Conservation (phyloP, 495 filamentous ascomycete genomes). For the Trichoderma gamsii region DNA sequence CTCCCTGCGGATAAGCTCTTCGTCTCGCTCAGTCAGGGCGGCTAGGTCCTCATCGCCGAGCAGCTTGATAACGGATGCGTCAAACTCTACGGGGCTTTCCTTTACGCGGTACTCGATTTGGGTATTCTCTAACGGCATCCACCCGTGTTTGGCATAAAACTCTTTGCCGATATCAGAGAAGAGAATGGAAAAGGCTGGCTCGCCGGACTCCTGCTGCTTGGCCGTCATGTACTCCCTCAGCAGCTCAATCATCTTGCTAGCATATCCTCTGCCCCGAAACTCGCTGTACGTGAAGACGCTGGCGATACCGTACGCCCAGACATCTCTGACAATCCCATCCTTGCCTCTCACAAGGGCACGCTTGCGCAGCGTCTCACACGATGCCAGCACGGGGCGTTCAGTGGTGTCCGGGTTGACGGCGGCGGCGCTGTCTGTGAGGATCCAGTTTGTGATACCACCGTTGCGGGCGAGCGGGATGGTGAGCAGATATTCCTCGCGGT, state of each 20-base stretch:
- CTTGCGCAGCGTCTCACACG: slow-evolving; percentile 81
- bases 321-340: slow-evolving; percentile 49
- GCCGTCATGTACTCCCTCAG: slow-evolving; percentile 32
- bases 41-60: slow-evolving; percentile 49
- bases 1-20: slow-evolving; percentile 36
- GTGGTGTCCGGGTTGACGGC: slow-evolving; percentile 24
- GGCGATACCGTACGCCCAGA: slow-evolving; percentile 71
- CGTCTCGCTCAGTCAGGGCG: slow-evolving; percentile 53
- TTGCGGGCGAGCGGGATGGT: slow-evolving; percentile 62
- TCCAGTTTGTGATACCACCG: slow-evolving; percentile 78
- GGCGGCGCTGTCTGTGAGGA: slow-evolving; percentile 58
- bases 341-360: slow-evolving; percentile 44
- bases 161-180: slow-evolving; percentile 93
- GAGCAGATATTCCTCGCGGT: slow-evolving; percentile 65
- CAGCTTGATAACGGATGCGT: slow-evolving; percentile 23
- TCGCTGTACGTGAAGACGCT: slow-evolving; percentile 77
- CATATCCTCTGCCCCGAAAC: slow-evolving; percentile 72
- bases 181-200: slow-evolving; percentile 56
- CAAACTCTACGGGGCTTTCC: slow-evolving; percentile 1
- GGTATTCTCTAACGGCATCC: slow-evolving; percentile 63
- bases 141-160: slow-evolving; percentile 82
- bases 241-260: slow-evolving; percentile 53
- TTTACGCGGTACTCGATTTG: slow-evolving; percentile 56
- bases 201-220: slow-evolving; percentile 11
- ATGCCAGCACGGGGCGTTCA: slow-evolving; percentile 61